Evolutionary conservation across 164 flowering plant species (phyloP).

Genomic region (Berberis vulgaris): DNA sequence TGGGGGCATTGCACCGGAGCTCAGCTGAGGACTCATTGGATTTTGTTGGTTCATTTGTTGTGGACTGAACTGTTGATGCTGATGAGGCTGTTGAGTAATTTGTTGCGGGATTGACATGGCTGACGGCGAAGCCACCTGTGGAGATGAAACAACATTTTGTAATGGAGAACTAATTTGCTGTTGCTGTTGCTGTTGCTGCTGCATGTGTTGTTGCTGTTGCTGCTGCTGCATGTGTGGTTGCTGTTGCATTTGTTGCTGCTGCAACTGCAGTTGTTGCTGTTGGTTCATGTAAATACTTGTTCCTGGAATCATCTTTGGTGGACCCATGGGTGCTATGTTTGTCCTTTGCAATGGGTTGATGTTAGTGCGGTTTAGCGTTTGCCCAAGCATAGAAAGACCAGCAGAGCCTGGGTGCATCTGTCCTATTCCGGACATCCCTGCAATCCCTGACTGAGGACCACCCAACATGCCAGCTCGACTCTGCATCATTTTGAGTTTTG

Average conservation of each 20-base stretch:
- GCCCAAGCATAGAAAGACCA: conserved; percentile 67
- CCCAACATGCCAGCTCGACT: conserved; percentile 41
- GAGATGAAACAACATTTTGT: conserved; percentile 58
- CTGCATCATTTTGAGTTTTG: conserved; percentile 39
- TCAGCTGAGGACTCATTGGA: conserved; percentile 71
- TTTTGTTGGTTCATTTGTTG: conserved; percentile 54
- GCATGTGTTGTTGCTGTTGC: conserved; percentile 21
- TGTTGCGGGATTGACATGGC: conserved; percentile 25
- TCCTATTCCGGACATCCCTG: conserved; percentile 54
- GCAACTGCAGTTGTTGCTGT: conserved; percentile 41
- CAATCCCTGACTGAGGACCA: conserved; percentile 36
- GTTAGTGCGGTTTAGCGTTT: conserved; percentile 45
- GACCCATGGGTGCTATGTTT: conserved; percentile 66
- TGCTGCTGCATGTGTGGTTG: conserved; percentile 16
- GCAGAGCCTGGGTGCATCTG: conserved; percentile 57
- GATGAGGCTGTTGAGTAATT: conserved; percentile 36
- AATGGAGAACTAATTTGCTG: conserved; percentile 57
- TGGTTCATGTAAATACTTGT: conserved; percentile 51
- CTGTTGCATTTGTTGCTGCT: conserved; percentile 13
- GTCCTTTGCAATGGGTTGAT: conserved; percentile 52
- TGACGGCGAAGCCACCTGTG: conserved; percentile 55
- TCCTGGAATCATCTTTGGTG: conserved; percentile 68
- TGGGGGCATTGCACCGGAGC: conserved; percentile 63
- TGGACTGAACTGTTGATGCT: conserved; percentile 36
- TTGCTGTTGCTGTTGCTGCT: conserved; percentile 14